These are phyloP conservation scores for Aegilops longissima DNA, from an alignment of 176 grass and related monocot genomes.

Conservation along the genomic window DNA sequence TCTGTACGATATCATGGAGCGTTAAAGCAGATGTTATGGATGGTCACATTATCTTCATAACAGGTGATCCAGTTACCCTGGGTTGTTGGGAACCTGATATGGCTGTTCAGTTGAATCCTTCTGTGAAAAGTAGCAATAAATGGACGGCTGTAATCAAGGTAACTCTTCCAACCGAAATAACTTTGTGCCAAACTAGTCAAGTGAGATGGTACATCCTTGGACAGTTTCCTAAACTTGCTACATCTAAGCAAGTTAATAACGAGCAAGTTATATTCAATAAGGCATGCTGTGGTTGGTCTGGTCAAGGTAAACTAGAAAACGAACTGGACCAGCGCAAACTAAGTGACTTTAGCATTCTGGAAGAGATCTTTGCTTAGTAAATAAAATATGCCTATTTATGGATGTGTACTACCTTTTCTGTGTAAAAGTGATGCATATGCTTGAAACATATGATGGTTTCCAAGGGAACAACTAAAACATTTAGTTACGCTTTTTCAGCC, in stretches of 20 bases:
- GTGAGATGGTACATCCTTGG: background rate
- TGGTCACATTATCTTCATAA: slow-evolving; percentile 68
- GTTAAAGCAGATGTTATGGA: slow-evolving; percentile 73
- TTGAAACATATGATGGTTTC: background rate
- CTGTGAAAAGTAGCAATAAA: slow-evolving; percentile 48
- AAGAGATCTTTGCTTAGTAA: slow-evolving; percentile 4
- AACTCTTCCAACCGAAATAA: slow-evolving; percentile 19
- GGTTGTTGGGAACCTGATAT: slow-evolving; percentile 84
- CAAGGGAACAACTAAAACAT: background rate
- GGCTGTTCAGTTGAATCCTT: slow-evolving; percentile 74
- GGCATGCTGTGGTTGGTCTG: background rate
- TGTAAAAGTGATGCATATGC: background rate
- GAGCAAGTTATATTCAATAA: background rate
- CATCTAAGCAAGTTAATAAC: background rate
- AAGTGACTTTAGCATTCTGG: background rate
- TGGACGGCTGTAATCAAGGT: slow-evolving; percentile 83
- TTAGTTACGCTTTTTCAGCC: background rate
- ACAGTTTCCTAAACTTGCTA: background rate
- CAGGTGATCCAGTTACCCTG: slow-evolving; percentile 76
- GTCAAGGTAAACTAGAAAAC: slow-evolving; percentile 11
- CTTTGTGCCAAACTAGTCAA: slow-evolving; percentile 3
- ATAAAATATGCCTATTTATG: background rate
- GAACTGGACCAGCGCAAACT: background rate
- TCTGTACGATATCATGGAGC: slow-evolving; percentile 80
- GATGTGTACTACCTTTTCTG: background rate